Conservation (phyloP, 768 basidiomycete species). For the Rhizopogon salebrosus region DNA sequence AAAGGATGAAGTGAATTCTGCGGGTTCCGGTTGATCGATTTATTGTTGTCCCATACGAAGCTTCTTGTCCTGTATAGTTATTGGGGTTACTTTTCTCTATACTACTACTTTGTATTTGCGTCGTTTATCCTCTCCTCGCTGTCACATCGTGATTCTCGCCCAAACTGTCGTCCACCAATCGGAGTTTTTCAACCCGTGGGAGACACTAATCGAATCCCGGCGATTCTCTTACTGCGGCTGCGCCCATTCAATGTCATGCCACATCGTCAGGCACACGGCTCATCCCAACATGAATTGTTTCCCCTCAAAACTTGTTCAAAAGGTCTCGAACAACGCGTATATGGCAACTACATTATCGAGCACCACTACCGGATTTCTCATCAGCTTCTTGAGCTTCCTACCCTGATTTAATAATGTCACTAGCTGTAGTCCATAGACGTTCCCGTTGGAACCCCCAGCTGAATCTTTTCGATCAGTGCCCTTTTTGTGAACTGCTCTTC, state of each 20-base stretch:
- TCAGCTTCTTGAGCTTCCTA: slow-evolving; percentile 22
- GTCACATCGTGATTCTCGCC: background rate
- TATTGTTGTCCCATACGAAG: background rate
- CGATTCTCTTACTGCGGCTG: background rate
- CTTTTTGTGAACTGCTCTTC: slow-evolving; percentile 98
- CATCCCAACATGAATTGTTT: background rate
- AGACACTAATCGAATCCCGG: background rate
- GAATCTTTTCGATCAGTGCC: slow-evolving; percentile 90
- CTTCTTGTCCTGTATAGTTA: background rate
- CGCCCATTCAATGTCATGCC: background rate
- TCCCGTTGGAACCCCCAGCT: slow-evolving; percentile 50
- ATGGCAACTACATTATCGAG: slow-evolving; percentile 34
- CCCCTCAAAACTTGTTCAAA: slow-evolving; percentile 1
- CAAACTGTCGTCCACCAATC: background rate
- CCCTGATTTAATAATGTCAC: slow-evolving; percentile 29
- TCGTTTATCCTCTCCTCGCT: background rate
- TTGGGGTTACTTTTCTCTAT: background rate
- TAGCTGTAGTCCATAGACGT: slow-evolving; percentile 33
- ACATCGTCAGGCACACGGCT: background rate
- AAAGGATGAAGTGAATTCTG: slow-evolving; percentile 20
- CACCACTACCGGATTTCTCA: slow-evolving; percentile 22
- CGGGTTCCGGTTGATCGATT: background rate
- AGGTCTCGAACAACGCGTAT: slow-evolving; percentile 29
- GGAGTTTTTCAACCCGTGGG: background rate
- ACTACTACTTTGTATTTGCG: background rate